Evolutionary conservation across 192 early-diverging fungal species (phyloP).

Genomic region (Mortierella claussenii): DNA sequence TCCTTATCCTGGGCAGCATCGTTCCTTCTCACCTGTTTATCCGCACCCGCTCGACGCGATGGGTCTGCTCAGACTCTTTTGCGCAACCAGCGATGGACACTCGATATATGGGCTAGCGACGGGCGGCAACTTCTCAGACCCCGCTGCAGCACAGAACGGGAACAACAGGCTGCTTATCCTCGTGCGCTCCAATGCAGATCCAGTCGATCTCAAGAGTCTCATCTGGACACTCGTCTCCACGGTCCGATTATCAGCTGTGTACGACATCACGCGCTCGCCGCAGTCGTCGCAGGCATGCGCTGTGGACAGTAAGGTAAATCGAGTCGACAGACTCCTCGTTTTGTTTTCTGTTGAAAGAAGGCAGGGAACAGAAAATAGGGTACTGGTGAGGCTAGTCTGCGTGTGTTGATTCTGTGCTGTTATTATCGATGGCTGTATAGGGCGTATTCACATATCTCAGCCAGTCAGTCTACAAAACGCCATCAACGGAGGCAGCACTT

Average conservation of each 20-base stretch:
- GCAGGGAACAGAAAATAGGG: too few relatives aligned
- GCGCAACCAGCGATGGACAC: not conserved
- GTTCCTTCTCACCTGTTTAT: too few relatives aligned
- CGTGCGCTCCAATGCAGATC: not conserved
- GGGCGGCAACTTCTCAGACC: not conserved
- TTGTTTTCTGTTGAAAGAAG: too few relatives aligned
- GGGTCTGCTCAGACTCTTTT: not conserved
- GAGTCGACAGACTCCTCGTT: too few relatives aligned
- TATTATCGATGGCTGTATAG: too few relatives aligned
- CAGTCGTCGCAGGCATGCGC: not conserved
- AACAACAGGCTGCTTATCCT: not conserved
- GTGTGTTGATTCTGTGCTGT: too few relatives aligned
- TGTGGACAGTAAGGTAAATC: not conserved
- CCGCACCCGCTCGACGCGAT: not conserved
- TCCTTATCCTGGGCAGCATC: too few relatives aligned
- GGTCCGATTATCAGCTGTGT: not conserved
- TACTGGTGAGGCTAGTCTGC: too few relatives aligned
- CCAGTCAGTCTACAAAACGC: not conserved
- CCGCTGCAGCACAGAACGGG: not conserved
- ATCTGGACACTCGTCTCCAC: not conserved
- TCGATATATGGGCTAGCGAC: not conserved
- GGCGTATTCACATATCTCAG: conserved; percentile 3
- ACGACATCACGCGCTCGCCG: conserved; percentile 1
- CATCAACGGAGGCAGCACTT: not conserved
- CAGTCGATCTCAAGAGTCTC: not conserved